Evolutionary conservation across 2,329 filamentous ascomycete species (phyloP).

Genomic region (Aspergillus flavus): DNA sequence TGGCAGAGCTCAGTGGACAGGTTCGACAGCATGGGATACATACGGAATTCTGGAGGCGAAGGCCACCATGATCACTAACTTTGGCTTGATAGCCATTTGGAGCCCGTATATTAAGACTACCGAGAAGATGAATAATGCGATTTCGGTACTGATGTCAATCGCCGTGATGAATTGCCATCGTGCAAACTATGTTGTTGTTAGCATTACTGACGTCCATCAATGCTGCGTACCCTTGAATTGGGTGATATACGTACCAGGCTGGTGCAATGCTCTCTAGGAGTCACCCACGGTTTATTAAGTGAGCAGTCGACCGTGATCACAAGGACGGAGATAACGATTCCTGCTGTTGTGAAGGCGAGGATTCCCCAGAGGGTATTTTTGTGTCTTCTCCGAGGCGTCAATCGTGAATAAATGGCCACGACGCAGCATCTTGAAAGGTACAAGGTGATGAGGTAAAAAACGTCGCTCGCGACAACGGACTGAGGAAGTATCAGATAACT

Average conservation of each 20-base stretch:
- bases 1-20: no score
- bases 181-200: constrained; percentile 12
- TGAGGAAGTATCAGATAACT: background rate
- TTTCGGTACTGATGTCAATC: constrained; percentile 26
- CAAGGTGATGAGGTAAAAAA: constrained; percentile 42
- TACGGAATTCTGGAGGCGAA: constrained; percentile 31
- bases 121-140: constrained; percentile 21
- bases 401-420: constrained; percentile 29
- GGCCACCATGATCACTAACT: constrained; percentile 20
- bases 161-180: constrained; percentile 27
- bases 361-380: constrained; percentile 25
- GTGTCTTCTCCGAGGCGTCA: constrained; percentile 41
- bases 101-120: constrained; percentile 23
- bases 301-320: background rate
- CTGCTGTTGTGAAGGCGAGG: constrained; percentile 29
- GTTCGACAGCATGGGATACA: constrained; percentile 13
- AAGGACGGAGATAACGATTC: background rate
- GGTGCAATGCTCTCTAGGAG: constrained; percentile 2
- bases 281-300: constrained; percentile 9
- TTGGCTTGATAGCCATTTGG: constrained; percentile 21
- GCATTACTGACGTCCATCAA: background rate
- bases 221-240: background rate
- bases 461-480: constrained; percentile 32
- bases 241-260: background rate
- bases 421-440: constrained; percentile 32